Evolutionary conservation across 805 yeast species (phyloP).

Genomic region (Cyberlindnera maritima): DNA sequence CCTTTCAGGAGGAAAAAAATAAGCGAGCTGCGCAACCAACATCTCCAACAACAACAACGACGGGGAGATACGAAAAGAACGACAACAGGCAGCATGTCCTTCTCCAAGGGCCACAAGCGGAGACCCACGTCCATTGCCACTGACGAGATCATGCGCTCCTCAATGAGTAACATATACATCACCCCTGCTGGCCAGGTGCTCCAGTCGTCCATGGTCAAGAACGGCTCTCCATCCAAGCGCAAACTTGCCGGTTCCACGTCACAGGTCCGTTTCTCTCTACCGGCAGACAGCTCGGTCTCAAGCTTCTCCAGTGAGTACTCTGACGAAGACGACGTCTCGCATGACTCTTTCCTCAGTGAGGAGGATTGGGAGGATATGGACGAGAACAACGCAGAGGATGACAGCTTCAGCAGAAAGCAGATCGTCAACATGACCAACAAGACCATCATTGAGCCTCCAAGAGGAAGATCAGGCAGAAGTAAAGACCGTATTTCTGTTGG

Average conservation of each 20-base stretch:
- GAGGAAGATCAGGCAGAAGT: conserved; percentile 7
- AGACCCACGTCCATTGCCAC: conserved; percentile 29
- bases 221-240: conserved; percentile 28
- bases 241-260: conserved; percentile 26
- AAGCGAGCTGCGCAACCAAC: conserved; percentile 5
- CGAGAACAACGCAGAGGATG: conserved; percentile 1
- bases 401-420: conserved; percentile 11
- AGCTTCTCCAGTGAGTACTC: background rate
- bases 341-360: conserved; percentile 14
- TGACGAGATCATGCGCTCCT: conserved; percentile 13
- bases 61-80: no score
- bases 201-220: conserved; percentile 28
- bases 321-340: conserved; percentile 11
- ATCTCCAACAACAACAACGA: background rate
- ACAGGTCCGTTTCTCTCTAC: conserved; percentile 29
- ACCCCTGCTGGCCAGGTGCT: conserved; percentile 27
- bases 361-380: conserved; percentile 16
- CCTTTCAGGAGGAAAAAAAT: background rate
- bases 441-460: conserved; percentile 9
- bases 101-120: conserved; percentile 20
- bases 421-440: conserved; percentile 14
- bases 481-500: conserved; percentile 13
- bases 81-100: conserved; percentile 15
- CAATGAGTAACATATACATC: conserved; percentile 22
- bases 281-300: conserved; percentile 6